These are phyloP conservation scores for Arachnomyces sp. DNA, from an alignment of 2,329 filamentous ascomycete species.

Conservation along the genomic window DNA sequence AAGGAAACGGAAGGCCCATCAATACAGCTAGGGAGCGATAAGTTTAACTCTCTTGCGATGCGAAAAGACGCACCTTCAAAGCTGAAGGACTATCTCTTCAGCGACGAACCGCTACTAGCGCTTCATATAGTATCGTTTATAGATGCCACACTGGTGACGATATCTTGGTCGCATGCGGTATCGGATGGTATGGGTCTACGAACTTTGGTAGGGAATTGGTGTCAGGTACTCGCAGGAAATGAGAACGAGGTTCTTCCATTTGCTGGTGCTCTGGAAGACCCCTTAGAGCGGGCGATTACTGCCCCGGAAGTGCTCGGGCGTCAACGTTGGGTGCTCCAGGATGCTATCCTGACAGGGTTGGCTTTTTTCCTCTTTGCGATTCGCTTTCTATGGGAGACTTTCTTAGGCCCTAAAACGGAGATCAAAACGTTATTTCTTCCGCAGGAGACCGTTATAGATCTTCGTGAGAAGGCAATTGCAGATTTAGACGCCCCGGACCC, in stretches of 20 bases:
- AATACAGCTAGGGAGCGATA: slow-evolving; percentile 20
- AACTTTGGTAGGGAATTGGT: slow-evolving; percentile 42
- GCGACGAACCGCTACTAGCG: slow-evolving; percentile 40
- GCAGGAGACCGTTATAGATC: no score
- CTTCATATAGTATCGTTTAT: slow-evolving; percentile 44
- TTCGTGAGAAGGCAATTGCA: no score
- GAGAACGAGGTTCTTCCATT: slow-evolving; percentile 36
- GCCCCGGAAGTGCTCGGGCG: no score
- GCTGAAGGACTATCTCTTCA: slow-evolving; percentile 34
- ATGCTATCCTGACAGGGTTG: no score
- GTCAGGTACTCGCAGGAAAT: slow-evolving; percentile 36
- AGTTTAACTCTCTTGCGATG: slow-evolving; percentile 21
- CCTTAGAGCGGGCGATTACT: no score
- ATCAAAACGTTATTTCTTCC: no score
- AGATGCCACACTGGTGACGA: slow-evolving; percentile 43
- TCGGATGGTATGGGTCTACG: slow-evolving; percentile 41
- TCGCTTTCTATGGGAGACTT: no score
- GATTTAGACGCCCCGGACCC: no score
- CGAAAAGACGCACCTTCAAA: slow-evolving; percentile 19
- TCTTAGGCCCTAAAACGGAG: no score
- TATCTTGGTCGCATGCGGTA: slow-evolving; percentile 43
- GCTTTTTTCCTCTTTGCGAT: no score
- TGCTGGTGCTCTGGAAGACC: slow-evolving; percentile 12
- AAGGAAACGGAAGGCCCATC: slow-evolving; percentile 21
- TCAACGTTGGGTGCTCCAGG: no score